Conservation (phyloP, 1,284 basidiomycete species). For the Trametes pubescens region DNA sequence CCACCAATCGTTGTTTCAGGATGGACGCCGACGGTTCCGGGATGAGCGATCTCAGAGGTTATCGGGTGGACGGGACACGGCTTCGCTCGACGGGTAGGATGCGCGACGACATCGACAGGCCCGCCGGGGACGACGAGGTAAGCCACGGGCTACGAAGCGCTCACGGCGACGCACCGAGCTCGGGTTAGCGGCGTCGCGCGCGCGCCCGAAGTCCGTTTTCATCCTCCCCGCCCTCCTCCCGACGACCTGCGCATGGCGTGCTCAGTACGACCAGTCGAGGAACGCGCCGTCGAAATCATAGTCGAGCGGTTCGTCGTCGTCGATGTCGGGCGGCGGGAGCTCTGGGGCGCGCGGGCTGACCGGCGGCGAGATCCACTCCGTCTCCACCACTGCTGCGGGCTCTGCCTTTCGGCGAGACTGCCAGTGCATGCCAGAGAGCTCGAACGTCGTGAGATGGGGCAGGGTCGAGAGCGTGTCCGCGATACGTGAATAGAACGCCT, state of each 20-base stretch:
- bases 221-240: slow-evolving; percentile 8
- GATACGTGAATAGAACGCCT: slow-evolving; percentile 72
- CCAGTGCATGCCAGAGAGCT: slow-evolving; percentile 80
- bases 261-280: slow-evolving; percentile 43
- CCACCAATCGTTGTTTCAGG: not conserved
- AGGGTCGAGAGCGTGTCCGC: slow-evolving; percentile 63
- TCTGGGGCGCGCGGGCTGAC: slow-evolving; percentile 39
- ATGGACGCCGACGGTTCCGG: not conserved
- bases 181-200: slow-evolving; percentile 12
- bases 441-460: slow-evolving; percentile 65
- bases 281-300: slow-evolving; percentile 43
- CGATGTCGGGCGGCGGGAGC: slow-evolving; percentile 21
- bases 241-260: not conserved
- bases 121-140: slow-evolving; percentile 24
- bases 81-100: slow-evolving; percentile 9
- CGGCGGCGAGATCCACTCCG: slow-evolving; percentile 44
- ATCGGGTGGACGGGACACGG: not conserved
- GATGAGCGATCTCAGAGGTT: not conserved
- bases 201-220: slow-evolving; percentile 22
- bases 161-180: slow-evolving; percentile 32
- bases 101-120: slow-evolving; percentile 15
- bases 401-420: slow-evolving; percentile 40
- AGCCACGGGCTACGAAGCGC: slow-evolving; percentile 28
- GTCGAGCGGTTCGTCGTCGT: slow-evolving; percentile 27
- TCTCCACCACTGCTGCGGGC: slow-evolving; percentile 27